These are phyloP conservation scores for Ceratopteris richardii DNA, from an alignment of 75 land plant species.

Conservation along the genomic window DNA sequence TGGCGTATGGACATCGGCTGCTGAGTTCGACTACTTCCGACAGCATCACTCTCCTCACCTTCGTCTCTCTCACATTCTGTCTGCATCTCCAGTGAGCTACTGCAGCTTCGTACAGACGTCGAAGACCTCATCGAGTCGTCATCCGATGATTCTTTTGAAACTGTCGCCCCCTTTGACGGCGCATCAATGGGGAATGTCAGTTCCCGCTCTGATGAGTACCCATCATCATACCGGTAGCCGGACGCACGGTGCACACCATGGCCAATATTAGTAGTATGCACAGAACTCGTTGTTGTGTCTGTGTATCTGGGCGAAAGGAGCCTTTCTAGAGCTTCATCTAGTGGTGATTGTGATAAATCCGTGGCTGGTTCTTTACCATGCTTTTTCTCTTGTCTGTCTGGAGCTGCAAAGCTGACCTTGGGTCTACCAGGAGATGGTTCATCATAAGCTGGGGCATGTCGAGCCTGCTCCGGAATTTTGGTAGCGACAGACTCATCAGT, in stretches of 20 bases:
- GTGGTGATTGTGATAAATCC: not conserved
- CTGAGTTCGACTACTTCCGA: not conserved
- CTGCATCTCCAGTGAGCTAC: not conserved
- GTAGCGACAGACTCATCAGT: not conserved
- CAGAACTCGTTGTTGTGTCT: no score
- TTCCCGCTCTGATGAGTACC: not conserved
- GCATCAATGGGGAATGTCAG: not conserved
- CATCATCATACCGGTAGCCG: no score
- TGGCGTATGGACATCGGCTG: no score
- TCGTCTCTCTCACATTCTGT: not conserved
- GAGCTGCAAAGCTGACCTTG: conserved; percentile 5
- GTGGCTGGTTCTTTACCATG: not conserved
- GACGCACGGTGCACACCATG: no score
- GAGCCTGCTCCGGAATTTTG: not conserved
- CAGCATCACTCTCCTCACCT: not conserved
- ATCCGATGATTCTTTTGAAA: not conserved
- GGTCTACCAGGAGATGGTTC: conserved; percentile 6
- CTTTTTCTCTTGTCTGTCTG: not conserved
- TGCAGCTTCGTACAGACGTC: not conserved
- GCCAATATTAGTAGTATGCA: no score
- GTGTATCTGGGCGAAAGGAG: no score
- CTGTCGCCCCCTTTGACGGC: not conserved
- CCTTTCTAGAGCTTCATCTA: not conserved
- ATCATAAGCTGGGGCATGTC: not conserved
- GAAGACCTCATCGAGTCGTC: not conserved